phyloP scores from a whole-genome alignment of 768 basidiomycete species.

The Inosperma sp. region DNA sequence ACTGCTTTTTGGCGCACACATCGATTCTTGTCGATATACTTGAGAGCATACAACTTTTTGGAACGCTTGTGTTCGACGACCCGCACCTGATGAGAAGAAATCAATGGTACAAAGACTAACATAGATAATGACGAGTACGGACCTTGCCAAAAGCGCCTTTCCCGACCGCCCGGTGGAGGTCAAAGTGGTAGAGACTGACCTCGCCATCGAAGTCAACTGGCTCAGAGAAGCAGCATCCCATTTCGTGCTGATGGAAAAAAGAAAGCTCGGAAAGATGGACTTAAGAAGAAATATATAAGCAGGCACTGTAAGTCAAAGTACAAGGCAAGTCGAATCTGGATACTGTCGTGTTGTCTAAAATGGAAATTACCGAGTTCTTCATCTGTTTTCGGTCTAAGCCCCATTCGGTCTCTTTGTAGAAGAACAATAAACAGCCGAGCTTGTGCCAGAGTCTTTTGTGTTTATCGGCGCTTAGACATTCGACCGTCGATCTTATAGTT shows the following conservation, averaged over 20 bases:
- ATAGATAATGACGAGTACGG: constrained; percentile 18
- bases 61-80: constrained; percentile 95
- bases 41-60: constrained; percentile 90
- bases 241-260: constrained; percentile 37
- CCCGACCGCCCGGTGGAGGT: constrained; percentile 91
- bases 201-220: constrained; percentile 84
- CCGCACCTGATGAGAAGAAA: constrained; percentile 61
- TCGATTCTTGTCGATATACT: constrained; percentile 95
- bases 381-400: constrained; percentile 20
- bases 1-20: constrained; percentile 89
- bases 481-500: not conserved
- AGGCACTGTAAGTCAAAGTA: constrained; percentile 29
- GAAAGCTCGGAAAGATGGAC: constrained; percentile 33
- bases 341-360: not conserved
- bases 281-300: constrained; percentile 11
- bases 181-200: constrained; percentile 92
- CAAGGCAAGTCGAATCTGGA: constrained; percentile 36
- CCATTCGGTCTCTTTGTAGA: constrained; percentile 12
- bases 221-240: constrained; percentile 67
- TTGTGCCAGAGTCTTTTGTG: not conserved
- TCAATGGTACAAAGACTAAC: constrained; percentile 1
- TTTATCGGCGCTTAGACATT: not conserved
- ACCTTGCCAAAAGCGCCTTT: constrained; percentile 99
- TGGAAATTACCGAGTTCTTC: constrained; percentile 14
- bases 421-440: constrained; percentile 16